phyloP scores from a whole-genome alignment of 129 eudicot species.

The Glebionis coronaria region DNA sequence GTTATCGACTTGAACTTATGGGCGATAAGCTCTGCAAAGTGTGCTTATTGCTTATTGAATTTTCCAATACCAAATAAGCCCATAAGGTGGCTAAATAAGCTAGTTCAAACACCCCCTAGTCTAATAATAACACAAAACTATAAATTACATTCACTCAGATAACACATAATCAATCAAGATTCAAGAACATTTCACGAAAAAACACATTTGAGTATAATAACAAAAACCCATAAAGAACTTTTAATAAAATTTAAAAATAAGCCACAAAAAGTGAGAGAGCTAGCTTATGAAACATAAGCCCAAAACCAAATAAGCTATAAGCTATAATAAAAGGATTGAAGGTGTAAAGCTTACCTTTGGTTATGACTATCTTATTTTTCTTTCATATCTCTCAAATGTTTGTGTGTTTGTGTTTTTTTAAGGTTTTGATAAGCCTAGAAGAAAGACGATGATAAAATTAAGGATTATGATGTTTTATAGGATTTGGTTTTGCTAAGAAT shows the following conservation, averaged over 20 bases:
- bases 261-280: too few species aligned
- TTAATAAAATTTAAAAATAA: too few species aligned
- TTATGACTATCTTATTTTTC: background rate
- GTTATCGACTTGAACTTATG: too few species aligned
- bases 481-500: rapidly evolving
- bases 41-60: too few species aligned
- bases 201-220: background rate
- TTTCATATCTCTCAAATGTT: conserved; percentile 4
- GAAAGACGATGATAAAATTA: background rate
- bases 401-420: background rate
- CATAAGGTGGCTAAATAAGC: too few species aligned
- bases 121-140: background rate
- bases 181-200: background rate
- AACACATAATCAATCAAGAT: conserved; percentile 1
- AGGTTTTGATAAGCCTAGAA: conserved; percentile 21
- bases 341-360: conserved; percentile 9
- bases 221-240: conserved; percentile 5
- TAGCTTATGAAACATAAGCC: background rate
- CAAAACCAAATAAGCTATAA: background rate
- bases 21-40: too few species aligned
- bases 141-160: too few species aligned
- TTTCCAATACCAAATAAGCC: too few species aligned
- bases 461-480: background rate
- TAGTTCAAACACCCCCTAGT: too few species aligned
- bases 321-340: too few species aligned